Base-by-base conservation (phyloP, 371 early-diverging fungal genomes). In the Mortierella sp. region DNA sequence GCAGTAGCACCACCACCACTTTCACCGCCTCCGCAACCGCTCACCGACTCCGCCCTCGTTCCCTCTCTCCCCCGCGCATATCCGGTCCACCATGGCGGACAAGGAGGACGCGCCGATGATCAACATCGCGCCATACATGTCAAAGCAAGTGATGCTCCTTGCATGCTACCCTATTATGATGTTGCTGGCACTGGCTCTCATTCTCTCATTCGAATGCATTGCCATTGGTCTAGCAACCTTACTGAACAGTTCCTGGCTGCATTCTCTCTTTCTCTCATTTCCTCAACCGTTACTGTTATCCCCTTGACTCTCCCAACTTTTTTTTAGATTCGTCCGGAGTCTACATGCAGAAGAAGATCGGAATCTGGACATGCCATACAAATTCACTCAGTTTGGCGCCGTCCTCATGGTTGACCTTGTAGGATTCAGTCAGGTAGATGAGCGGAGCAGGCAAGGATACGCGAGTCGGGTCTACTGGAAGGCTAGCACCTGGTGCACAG, bases 71-170 rank as follows among this genome's bases (percentile, higher is more conserved):
- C 37, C 37, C 37, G 37, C 37, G 37, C 37, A 37, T 5, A 37
- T 37, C 37, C 37, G 3, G 37, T 9, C 37, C 37, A 9, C 37
- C 37, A 37, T 37, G 37, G 37, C 37, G 37, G 37, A 1, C 53
- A 53, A 53, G 14, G 25, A 57, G 29, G 25, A 29, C n/a, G 15
- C 30, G 7, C 29, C 57, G n/a, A 60, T 53, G 62, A 62, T 68
- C 57, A 86, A 86, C 72, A 86, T 86, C 82, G 85, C 86, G 43
- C 86, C 85, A 21, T 86, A 83, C 70, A 83, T 86, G 63, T 70
- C 86, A 43, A 86, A 85, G 76, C 84, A 82, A 73, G 62, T 46
- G 37, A 46, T 9, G 3, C 37, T 9, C 37, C 37, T 37, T 37
- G 37, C 37, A 37, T 37, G 37, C 9, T 9, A 37, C 9, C 9